Conservation (phyloP, 1,139 yeast species). For the Lodderomyces jiufengensis region DNA sequence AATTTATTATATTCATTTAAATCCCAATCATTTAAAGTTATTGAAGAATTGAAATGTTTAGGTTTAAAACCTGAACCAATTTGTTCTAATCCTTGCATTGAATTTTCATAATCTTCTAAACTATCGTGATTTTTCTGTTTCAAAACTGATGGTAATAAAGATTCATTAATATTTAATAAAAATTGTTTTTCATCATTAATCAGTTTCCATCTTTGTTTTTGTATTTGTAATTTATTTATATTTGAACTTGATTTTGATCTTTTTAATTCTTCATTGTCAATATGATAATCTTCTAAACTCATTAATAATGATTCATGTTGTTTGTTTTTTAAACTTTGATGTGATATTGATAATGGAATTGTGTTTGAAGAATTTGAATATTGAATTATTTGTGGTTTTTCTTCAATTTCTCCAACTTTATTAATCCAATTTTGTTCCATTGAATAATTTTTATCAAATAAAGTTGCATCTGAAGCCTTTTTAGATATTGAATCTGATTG, state of each 20-base stretch:
- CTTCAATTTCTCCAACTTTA: background rate
- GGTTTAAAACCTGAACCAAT: slow-evolving; percentile 12
- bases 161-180: slow-evolving; percentile 30
- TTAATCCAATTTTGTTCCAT: slow-evolving; percentile 9
- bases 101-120: slow-evolving; percentile 14
- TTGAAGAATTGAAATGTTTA: slow-evolving; percentile 1
- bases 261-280: background rate
- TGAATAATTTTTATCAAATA: slow-evolving; percentile 8
- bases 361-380: slow-evolving; percentile 4
- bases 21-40: slow-evolving; percentile 2
- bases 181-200: slow-evolving; percentile 32
- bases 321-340: slow-evolving; percentile 1
- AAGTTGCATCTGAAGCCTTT: slow-evolving; percentile 11
- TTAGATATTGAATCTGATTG: slow-evolving; percentile 3
- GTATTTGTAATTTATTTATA: slow-evolving; percentile 8
- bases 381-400: slow-evolving; percentile 1
- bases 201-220: slow-evolving; percentile 27
- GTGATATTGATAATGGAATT: slow-evolving; percentile 5
- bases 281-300: slow-evolving; percentile 8
- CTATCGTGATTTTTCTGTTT: slow-evolving; percentile 14
- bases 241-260: background rate
- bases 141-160: slow-evolving; percentile 35
- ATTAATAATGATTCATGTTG: slow-evolving; percentile 6
- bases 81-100: slow-evolving; percentile 26
- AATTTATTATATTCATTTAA: slow-evolving; percentile 8